These are phyloP conservation scores for Phyllosticta citriasiana DNA, from an alignment of 2,329 filamentous ascomycete species.

Conservation along the genomic window DNA sequence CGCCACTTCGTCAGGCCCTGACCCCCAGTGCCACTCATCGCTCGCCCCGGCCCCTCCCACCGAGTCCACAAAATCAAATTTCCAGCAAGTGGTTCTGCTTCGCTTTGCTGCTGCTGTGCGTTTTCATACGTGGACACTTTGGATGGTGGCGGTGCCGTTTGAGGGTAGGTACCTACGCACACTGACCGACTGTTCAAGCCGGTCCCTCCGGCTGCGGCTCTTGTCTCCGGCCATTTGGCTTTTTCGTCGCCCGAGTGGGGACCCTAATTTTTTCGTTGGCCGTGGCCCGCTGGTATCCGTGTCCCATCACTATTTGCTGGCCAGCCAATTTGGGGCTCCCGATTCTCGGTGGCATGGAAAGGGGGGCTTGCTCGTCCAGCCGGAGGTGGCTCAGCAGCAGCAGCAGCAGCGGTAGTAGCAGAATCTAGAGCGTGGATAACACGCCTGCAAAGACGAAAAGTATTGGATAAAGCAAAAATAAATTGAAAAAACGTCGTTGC, in stretches of 20 bases:
- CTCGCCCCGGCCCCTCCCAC: not conserved
- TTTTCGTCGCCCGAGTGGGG: not conserved
- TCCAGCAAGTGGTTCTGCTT: not conserved
- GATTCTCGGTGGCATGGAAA: not conserved
- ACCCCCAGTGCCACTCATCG: not conserved
- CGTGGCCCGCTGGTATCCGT: not conserved
- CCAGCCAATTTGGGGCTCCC: not conserved
- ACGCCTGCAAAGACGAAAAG: not conserved
- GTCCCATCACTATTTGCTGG: not conserved
- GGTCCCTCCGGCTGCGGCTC: not conserved
- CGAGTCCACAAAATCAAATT: not conserved
- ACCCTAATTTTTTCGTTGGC: not conserved
- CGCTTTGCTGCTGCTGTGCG: not conserved
- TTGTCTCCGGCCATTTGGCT: not conserved
- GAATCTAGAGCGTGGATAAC: not conserved
- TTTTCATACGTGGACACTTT: not conserved
- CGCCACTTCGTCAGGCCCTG: not conserved
- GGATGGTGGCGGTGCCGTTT: not conserved
- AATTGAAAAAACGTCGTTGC: not conserved
- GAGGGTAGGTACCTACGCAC: not conserved
- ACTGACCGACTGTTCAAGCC: not conserved
- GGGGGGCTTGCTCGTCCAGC: not conserved
- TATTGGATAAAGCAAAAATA: not conserved
- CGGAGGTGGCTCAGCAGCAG: not conserved
- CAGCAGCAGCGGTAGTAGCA: not conserved